Evolutionary conservation across 495 filamentous ascomycete species (phyloP).

Genomic region (Entonaema liquescens): DNA sequence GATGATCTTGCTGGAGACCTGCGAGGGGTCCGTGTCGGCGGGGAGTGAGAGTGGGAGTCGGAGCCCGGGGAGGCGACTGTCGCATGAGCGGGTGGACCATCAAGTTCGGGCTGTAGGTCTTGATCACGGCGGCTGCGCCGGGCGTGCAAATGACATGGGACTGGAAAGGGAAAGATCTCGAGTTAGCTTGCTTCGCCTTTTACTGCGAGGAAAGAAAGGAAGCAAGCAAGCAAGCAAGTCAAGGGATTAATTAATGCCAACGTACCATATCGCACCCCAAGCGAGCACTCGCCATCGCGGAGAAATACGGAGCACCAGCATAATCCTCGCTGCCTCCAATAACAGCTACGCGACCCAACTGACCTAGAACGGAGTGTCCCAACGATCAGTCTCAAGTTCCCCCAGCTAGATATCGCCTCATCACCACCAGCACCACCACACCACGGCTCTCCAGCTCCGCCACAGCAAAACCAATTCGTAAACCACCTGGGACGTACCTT

Average conservation of each 20-base stretch:
- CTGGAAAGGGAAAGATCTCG: conserved; percentile 52
- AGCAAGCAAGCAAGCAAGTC: too few species aligned
- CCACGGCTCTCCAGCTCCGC: not conserved
- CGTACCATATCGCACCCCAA: conserved; percentile 85
- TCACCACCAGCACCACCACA: too few species aligned
- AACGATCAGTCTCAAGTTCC: not conserved
- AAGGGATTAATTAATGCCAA: not conserved
- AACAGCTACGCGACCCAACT: conserved; percentile 90
- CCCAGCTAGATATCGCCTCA: too few species aligned
- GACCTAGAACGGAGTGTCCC: conserved; percentile 62
- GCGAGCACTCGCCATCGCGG: conserved; percentile 91
- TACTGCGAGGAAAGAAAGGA: too few species aligned
- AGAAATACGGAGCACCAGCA: conserved; percentile 97
- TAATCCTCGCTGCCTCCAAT: conserved; percentile 97
- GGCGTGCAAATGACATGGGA: conserved; percentile 97
- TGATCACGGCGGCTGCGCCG: conserved; percentile 87
- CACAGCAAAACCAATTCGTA: not conserved
- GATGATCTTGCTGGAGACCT: conserved; percentile 75
- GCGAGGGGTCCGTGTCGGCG: conserved; percentile 59
- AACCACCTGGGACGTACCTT: conserved; percentile 71
- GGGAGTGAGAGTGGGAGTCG: conserved; percentile 36
- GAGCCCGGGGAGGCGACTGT: conserved; percentile 61
- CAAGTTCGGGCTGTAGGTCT: conserved; percentile 96
- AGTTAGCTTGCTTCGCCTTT: not conserved
- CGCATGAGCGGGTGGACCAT: conserved; percentile 99